Evolutionary conservation across 2,329 filamentous ascomycete species (phyloP).

Genomic region (Colletotrichum chlorophyti): DNA sequence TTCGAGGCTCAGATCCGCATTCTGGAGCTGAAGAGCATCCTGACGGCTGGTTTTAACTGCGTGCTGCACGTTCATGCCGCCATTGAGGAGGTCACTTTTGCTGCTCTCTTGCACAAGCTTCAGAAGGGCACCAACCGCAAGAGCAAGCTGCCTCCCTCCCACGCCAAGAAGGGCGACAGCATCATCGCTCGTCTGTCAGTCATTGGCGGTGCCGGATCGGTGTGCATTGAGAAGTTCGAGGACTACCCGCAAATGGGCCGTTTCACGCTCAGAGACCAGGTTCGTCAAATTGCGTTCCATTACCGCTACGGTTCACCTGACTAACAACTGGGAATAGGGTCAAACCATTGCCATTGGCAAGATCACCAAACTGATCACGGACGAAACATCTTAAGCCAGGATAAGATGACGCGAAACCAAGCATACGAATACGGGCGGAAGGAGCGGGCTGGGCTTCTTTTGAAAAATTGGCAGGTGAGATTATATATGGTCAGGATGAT

Average conservation of each 20-base stretch:
- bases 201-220: conserved; percentile 81
- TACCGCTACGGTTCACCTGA: conserved; percentile 28
- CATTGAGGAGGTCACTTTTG: conserved; percentile 96
- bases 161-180: conserved; percentile 80
- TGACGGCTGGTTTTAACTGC: conserved; percentile 96
- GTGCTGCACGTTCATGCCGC: conserved; percentile 97
- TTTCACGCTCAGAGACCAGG: conserved; percentile 89
- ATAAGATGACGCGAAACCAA: conserved; percentile 5
- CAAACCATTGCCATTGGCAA: conserved; percentile 99
- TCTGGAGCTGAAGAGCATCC: conserved; percentile 91
- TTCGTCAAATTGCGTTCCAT: conserved; percentile 50
- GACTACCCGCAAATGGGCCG: conserved; percentile 94
- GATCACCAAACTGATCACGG: conserved; percentile 83
- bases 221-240: conserved; percentile 94
- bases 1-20: conserved; percentile 98
- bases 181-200: conserved; percentile 94
- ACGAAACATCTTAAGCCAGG: conserved; percentile 38
- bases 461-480: background rate
- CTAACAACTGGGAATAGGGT: conserved; percentile 61
- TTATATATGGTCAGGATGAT: background rate
- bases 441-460: background rate
- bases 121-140: conserved; percentile 94
- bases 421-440: background rate
- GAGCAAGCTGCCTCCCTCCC: conserved; percentile 91
- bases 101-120: conserved; percentile 86